phyloP scores from a whole-genome alignment of 2,329 filamentous ascomycete species.

The Bipolaris gigantea region DNA sequence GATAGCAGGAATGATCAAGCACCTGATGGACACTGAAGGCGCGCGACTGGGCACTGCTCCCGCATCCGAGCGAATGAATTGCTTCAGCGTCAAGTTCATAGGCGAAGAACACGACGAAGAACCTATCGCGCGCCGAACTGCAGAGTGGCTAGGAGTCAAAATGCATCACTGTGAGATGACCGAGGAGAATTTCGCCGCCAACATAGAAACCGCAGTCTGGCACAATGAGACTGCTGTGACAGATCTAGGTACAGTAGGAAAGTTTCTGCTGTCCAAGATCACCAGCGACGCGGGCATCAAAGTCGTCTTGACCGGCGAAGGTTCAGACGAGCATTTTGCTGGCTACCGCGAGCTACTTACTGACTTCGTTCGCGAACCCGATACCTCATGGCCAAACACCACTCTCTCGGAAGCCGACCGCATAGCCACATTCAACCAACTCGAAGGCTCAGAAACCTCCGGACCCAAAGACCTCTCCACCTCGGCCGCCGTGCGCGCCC shows the following conservation, averaged over 20 bases:
- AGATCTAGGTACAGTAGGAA: constrained; percentile 58
- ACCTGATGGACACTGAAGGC: constrained; percentile 49
- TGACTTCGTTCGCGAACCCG: constrained; percentile 55
- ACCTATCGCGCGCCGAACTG: constrained; percentile 52
- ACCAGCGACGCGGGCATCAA: constrained; percentile 54
- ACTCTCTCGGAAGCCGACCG: constrained; percentile 18
- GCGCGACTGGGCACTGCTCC: constrained; percentile 50
- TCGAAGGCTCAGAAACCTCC: constrained; percentile 13
- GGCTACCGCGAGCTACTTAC: constrained; percentile 54
- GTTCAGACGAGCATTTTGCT: constrained; percentile 58
- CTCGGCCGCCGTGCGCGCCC: constrained; percentile 13
- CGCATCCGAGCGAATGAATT: constrained; percentile 37
- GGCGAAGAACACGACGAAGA: constrained; percentile 48
- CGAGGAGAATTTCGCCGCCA: constrained; percentile 48
- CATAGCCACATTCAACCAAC: constrained; percentile 7
- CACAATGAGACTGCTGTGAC: constrained; percentile 51
- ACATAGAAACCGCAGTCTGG: constrained; percentile 52
- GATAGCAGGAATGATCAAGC: constrained; percentile 59
- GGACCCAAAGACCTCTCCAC: constrained; percentile 18
- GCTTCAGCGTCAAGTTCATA: constrained; percentile 59
- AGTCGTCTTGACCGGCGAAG: constrained; percentile 58
- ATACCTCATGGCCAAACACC: constrained; percentile 31
- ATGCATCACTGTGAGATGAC: constrained; percentile 44
- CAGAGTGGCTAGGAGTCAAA: constrained; percentile 53
- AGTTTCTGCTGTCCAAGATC: constrained; percentile 54